Conservation (phyloP, 2,329 filamentous ascomycete species). For the Cercospora janseana region DNA sequence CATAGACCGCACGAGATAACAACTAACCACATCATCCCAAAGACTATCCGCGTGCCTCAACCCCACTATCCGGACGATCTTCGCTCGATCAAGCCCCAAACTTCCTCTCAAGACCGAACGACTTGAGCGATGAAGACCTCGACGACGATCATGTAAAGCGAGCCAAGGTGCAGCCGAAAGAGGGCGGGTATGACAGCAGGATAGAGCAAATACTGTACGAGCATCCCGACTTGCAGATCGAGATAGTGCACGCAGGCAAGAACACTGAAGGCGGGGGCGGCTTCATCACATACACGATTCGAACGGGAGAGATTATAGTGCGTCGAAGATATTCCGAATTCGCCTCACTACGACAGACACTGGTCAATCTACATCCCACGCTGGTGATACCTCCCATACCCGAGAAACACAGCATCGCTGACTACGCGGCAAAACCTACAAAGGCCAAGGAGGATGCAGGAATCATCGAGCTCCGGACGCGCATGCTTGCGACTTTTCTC, state of each 20-base stretch:
- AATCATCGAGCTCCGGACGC: constrained; percentile 93
- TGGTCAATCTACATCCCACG: constrained; percentile 90
- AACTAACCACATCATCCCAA: constrained; percentile 25
- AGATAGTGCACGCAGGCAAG: constrained; percentile 95
- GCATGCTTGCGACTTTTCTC: constrained; percentile 93
- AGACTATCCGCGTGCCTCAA: constrained; percentile 60
- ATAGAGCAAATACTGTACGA: constrained; percentile 98
- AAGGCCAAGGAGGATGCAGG: constrained; percentile 96
- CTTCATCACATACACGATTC: constrained; percentile 96
- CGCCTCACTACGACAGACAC: constrained; percentile 79
- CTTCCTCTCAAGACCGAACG: constrained; percentile 52
- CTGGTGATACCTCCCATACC: constrained; percentile 95
- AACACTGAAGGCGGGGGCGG: constrained; percentile 86
- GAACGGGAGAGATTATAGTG: constrained; percentile 92
- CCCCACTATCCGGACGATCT: constrained; percentile 69
- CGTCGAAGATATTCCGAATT: constrained; percentile 96
- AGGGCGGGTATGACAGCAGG: constrained; percentile 87
- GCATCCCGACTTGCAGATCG: constrained; percentile 81
- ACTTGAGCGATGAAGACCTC: constrained; percentile 61
- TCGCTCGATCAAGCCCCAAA: constrained; percentile 65
- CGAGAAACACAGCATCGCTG: constrained; percentile 97
- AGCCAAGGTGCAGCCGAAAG: constrained; percentile 59
- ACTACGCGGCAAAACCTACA: constrained; percentile 96
- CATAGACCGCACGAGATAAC: neutral
- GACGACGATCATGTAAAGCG: constrained; percentile 49